These are phyloP conservation scores for Artomyces pyxidatus DNA, from an alignment of 768 basidiomycete species.

Conservation along the genomic window DNA sequence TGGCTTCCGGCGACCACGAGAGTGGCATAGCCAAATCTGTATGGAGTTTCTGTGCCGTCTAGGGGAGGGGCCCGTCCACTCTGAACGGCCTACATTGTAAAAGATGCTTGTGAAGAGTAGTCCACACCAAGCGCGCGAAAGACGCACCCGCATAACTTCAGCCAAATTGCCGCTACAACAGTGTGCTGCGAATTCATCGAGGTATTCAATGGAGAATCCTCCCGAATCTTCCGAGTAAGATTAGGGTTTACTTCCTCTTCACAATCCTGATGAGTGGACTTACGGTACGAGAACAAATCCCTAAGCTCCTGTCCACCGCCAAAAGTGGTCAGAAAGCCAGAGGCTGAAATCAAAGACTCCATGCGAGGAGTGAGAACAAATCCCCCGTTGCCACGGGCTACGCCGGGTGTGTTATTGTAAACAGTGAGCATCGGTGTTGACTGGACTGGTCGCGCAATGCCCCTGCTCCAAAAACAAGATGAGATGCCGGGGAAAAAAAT, in stretches of 20 bases:
- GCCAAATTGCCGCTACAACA: too few species aligned
- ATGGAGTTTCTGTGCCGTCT: background rate
- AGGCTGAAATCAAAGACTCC: background rate
- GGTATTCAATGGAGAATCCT: constrained; percentile 31
- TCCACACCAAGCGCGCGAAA: too few species aligned
- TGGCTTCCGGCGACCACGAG: background rate
- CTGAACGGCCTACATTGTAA: too few species aligned
- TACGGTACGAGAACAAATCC: background rate
- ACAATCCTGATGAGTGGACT: background rate
- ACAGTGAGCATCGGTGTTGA: too few species aligned
- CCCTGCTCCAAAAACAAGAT: too few species aligned
- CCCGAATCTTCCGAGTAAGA: background rate
- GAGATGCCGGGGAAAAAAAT: too few species aligned
- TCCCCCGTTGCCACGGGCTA: background rate
- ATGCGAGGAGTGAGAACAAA: background rate
- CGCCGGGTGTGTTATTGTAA: too few species aligned
- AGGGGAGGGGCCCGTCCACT: background rate
- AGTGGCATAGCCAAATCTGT: background rate
- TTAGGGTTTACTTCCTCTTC: too few species aligned
- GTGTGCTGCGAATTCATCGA: too few species aligned
- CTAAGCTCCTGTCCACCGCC: constrained; percentile 6
- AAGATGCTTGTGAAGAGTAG: too few species aligned
- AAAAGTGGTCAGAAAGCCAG: background rate
- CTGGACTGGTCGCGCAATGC: too few species aligned
- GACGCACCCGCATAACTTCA: too few species aligned